Evolutionary conservation across 495 filamentous ascomycete genomes (phyloP).

Genomic region (Friedmanniomyces endolithicus): DNA sequence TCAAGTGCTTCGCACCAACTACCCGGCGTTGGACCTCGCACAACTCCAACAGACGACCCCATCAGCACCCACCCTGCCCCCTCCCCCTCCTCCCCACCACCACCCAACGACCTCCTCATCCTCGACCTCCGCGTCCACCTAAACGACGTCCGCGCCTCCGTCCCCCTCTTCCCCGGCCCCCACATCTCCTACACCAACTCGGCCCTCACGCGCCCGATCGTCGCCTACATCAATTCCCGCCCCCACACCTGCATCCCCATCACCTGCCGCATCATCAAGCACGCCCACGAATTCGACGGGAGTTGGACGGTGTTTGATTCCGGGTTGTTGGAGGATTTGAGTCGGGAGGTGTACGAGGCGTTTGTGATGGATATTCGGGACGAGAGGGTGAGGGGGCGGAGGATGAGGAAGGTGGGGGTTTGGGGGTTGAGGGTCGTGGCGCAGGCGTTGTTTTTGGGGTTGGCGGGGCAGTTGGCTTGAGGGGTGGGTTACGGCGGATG

Average conservation of each 20-base stretch:
- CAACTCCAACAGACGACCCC: neutral
- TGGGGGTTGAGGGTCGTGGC: conserved; percentile 87
- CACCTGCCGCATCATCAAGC: conserved; percentile 86
- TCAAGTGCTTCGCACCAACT: conserved; percentile 33
- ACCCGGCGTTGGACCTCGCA: neutral
- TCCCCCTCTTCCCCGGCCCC: conserved; percentile 80
- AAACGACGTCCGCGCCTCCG: conserved; percentile 80
- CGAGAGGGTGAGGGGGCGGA: conserved; percentile 65
- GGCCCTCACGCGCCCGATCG: conserved; percentile 86
- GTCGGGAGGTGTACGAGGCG: conserved; percentile 82
- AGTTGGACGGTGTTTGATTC: conserved; percentile 92
- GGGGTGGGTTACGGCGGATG: neutral
- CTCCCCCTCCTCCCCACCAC: conserved; percentile 28
- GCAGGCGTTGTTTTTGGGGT: conserved; percentile 88
- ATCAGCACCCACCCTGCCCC: conserved; percentile 18
- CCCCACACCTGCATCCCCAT: conserved; percentile 80
- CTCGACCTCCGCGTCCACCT: conserved; percentile 85
- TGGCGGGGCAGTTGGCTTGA: conserved; percentile 73
- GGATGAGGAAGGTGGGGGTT: conserved; percentile 90
- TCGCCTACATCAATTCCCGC: conserved; percentile 95
- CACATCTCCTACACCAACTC: conserved; percentile 93
- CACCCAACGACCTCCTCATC: conserved; percentile 52
- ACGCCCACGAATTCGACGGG: conserved; percentile 76
- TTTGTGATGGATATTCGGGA: conserved; percentile 83
- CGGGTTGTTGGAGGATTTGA: conserved; percentile 89